phyloP scores from a whole-genome alignment of 768 basidiomycete species.

The Tulasnella sp. region DNA sequence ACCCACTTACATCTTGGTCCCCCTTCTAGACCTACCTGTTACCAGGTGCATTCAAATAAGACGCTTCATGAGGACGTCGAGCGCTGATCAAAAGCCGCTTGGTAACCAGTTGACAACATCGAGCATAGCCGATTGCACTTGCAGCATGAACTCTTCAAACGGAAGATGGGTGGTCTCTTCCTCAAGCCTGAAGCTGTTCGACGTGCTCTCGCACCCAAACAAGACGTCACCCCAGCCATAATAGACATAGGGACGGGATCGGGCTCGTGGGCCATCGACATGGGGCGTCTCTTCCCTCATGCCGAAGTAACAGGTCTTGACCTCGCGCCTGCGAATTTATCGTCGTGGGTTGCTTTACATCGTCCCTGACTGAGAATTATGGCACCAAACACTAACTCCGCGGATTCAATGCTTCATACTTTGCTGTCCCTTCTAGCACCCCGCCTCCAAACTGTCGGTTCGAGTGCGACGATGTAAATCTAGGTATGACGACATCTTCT shows the following conservation, averaged over 20 bases:
- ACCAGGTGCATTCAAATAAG: too few species aligned
- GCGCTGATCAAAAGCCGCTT: too few species aligned
- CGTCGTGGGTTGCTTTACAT: not conserved
- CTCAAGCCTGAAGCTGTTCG: not conserved
- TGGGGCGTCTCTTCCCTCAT: not conserved
- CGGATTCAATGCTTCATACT: too few species aligned
- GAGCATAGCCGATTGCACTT: slow-evolving; percentile 4
- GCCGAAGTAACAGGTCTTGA: not conserved
- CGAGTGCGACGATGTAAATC: slow-evolving; percentile 1
- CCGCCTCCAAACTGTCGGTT: not conserved
- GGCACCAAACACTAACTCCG: too few species aligned
- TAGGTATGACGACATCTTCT: not conserved
- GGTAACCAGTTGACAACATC: not conserved
- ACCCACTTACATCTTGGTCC: too few species aligned
- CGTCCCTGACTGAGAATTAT: not conserved
- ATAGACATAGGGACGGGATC: slow-evolving; percentile 5
- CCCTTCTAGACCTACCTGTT: too few species aligned
- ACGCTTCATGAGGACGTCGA: too few species aligned
- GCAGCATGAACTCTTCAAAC: slow-evolving; percentile 5
- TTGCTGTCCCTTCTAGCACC: too few species aligned
- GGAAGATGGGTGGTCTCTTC: slow-evolving; percentile 2
- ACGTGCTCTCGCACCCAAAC: not conserved
- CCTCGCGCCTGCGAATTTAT: not conserved
- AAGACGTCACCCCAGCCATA: not conserved
- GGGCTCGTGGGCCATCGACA: not conserved